These are phyloP conservation scores for Meyerozyma sp. DNA, from an alignment of 1,139 yeast species.

Conservation along the genomic window DNA sequence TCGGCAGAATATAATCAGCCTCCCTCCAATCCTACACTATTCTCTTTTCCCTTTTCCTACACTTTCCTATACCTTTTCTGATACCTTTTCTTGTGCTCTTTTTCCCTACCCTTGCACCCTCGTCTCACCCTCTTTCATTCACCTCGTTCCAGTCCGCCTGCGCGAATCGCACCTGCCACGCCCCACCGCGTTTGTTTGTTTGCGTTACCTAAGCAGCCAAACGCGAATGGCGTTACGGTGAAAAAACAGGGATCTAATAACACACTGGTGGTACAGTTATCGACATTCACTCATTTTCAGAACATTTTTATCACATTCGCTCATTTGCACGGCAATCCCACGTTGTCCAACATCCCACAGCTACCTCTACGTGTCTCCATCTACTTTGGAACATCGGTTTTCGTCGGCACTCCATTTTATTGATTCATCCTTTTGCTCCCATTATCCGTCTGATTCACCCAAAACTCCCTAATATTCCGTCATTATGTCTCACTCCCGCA, in stretches of 20 bases:
- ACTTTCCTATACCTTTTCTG: too few relatives aligned
- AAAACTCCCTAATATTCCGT: neutral
- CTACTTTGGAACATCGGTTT: neutral
- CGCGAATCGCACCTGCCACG: neutral
- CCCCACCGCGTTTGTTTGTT: constrained; percentile 4
- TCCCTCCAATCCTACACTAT: too few relatives aligned
- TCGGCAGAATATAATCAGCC: too few relatives aligned
- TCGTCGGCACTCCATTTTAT: neutral
- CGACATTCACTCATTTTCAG: neutral
- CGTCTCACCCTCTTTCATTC: too few relatives aligned
- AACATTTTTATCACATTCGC: neutral
- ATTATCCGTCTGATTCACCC: too few relatives aligned
- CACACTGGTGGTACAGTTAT: neutral
- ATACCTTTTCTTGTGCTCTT: too few relatives aligned
- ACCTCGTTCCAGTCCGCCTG: neutral
- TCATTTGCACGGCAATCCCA: neutral
- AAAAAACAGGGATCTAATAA: neutral
- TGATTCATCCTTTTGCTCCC: neutral
- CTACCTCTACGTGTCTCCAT: neutral
- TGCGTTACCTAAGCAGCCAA: neutral
- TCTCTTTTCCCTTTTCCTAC: too few relatives aligned
- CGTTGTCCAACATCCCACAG: neutral
- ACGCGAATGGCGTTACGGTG: neutral
- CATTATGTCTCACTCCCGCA: constrained; percentile 9
- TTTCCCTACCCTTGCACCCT: too few relatives aligned